Conservation (phyloP, 441 rosid genomes). For the Bocquillonia castaneifolia region DNA sequence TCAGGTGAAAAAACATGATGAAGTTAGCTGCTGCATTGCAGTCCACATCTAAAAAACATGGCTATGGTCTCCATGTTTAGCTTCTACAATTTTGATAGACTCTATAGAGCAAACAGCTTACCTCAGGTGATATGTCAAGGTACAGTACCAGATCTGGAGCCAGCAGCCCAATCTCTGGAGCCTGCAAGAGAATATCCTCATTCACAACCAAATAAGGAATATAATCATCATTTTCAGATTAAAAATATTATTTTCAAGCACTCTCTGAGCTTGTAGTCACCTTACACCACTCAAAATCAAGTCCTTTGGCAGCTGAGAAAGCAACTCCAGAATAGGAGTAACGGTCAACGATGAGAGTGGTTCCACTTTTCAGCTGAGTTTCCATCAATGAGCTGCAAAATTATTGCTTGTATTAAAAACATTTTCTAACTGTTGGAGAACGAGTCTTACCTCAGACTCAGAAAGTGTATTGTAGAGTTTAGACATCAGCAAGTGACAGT, state of each 20-base stretch:
- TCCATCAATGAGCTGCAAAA: constrained; percentile 73
- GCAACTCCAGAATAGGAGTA: constrained; percentile 97
- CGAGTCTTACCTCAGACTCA: too few species aligned
- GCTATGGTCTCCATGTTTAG: not conserved
- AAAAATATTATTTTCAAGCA: constrained; percentile 1
- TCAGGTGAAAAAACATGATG: not conserved
- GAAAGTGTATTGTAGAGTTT: too few species aligned
- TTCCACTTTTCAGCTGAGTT: constrained; percentile 63
- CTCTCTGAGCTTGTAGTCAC: constrained; percentile 29
- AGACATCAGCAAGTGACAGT: too few species aligned
- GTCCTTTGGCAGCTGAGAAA: constrained; percentile 90
- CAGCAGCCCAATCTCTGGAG: constrained; percentile 67
- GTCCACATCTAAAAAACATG: not conserved
- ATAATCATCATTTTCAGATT: not conserved
- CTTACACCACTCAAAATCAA: constrained; percentile 86
- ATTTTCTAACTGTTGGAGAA: not conserved
- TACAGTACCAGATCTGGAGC: constrained; percentile 73
- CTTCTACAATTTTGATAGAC: not conserved
- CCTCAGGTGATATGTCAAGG: constrained; percentile 76
- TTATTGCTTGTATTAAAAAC: constrained; percentile 2
- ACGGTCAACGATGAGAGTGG: constrained; percentile 80
- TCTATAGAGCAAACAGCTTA: constrained; percentile 18
- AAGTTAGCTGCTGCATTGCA: too few species aligned
- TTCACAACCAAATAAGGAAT: constrained; percentile 1
- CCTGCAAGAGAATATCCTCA: constrained; percentile 29